Conservation (phyloP, 495 filamentous ascomycete species). For the Sordaria brevicollis region DNA sequence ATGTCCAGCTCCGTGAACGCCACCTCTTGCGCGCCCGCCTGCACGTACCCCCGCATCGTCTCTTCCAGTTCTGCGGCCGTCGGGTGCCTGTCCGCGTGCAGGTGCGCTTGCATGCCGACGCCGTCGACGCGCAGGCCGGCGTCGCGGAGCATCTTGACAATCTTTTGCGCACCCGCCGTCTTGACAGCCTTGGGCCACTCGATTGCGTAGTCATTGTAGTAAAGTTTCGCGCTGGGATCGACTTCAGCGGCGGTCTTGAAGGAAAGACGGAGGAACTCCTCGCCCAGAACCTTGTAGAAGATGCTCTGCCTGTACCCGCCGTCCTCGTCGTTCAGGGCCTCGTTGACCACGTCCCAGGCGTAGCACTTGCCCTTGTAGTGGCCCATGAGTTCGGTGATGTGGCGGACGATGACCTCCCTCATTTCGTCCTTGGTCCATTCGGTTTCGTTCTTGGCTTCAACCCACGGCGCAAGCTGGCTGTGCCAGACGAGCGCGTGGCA, state of each 20-base stretch:
- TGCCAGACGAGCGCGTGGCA: conserved; percentile 56
- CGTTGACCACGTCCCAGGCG: conserved; percentile 57
- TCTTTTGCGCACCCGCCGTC: conserved; percentile 34
- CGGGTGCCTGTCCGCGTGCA: conserved; percentile 44
- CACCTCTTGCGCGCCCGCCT: conserved; percentile 47
- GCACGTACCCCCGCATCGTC: conserved; percentile 38
- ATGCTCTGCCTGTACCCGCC: conserved; percentile 47
- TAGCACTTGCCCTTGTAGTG: conserved; percentile 50
- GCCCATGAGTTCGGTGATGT: conserved; percentile 42
- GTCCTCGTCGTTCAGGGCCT: conserved; percentile 53
- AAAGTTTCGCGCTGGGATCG: conserved; percentile 52
- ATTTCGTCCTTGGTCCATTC: conserved; percentile 45
- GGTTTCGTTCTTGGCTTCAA: conserved; percentile 42
- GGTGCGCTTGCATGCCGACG: conserved; percentile 54
- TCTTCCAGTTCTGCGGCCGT: conserved; percentile 36
- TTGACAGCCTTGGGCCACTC: conserved; percentile 32
- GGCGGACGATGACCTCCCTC: conserved; percentile 38
- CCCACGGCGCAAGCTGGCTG: conserved; percentile 48
- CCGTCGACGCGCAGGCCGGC: conserved; percentile 51
- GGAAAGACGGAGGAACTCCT: conserved; percentile 48
- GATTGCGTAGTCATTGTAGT: conserved; percentile 63
- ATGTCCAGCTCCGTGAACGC: conserved; percentile 57
- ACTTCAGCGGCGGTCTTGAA: conserved; percentile 41
- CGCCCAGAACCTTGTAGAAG: conserved; percentile 47
- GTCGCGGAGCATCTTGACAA: conserved; percentile 44